These are phyloP conservation scores for Talaromyces thailandensis DNA, from an alignment of 495 filamentous ascomycete genomes.

Conservation along the genomic window DNA sequence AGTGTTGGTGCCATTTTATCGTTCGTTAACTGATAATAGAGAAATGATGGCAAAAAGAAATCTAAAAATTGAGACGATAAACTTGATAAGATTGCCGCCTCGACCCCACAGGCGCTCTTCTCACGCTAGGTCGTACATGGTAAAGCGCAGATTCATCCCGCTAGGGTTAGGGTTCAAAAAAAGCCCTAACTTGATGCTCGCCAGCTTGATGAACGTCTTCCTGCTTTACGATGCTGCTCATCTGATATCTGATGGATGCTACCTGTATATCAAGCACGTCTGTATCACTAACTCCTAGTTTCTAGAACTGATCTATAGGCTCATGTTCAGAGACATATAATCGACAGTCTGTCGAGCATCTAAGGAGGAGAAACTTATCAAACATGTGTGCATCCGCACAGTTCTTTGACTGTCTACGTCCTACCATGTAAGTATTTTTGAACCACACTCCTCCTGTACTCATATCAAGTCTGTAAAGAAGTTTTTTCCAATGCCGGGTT, in stretches of 20 bases:
- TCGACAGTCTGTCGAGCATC: not conserved
- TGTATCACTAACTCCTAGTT: too few species aligned
- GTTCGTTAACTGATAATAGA: not conserved
- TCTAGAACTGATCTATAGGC: not conserved
- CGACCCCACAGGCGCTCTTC: not conserved
- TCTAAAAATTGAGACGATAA: not conserved
- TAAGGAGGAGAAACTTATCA: not conserved
- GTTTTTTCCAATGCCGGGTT: not conserved
- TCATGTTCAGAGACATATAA: not conserved
- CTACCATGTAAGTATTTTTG: not conserved
- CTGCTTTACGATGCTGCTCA: not conserved
- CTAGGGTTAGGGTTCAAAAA: not conserved
- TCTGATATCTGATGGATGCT: not conserved
- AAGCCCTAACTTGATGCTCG: not conserved
- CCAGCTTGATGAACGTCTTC: not conserved
- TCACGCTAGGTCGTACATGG: not conserved
- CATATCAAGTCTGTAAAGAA: not conserved
- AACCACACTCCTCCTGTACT: not conserved
- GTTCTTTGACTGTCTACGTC: not conserved
- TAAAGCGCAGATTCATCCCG: not conserved
- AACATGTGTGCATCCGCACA: not conserved
- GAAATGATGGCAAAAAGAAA: not conserved
- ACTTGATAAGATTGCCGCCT: not conserved
- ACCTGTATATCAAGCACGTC: not conserved
- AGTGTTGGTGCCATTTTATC: conserved; percentile 40